Evolutionary conservation across 2,329 filamentous ascomycete genomes (phyloP), one percentile per base, ranked within the genome.

Genomic region (Fusarium sp.): DNA sequence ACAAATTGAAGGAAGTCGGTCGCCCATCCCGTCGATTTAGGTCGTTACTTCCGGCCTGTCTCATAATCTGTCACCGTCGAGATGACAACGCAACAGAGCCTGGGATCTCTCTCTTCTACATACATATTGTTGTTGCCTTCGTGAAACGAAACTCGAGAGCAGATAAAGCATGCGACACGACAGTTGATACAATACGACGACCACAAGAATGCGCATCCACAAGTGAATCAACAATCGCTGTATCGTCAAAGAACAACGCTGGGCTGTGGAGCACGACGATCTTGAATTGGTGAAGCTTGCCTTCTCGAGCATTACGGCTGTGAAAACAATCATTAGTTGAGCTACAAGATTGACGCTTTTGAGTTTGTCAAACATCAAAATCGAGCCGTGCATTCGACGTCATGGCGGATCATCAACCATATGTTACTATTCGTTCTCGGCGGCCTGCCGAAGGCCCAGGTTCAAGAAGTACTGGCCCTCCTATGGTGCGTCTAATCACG

Each of bases 381-480:
- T 40, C 42, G 45, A 52, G 42, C 44, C 23, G 38, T n/a, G 41
- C 37, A 58, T 59, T 61, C 51, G 28, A 47, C 55, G 49, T 33
- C 38, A 84, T 84, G 82, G 77, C 77, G 58, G 80, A 82, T 57
- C 77, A 80, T 45, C 79, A 80, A 62, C 81, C 84, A 16, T 88
- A 87, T 73, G 80, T 86, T 57, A 86, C 85, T 42, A 83, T 88
- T 71, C 82, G 83, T 72, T 83, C 85, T 56, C 80, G 84, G 72
- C 77, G 80, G 66, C 82, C 84, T 44, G 78, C 78, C 55, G 81
- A 84, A 67, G 79, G 77, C 31, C 79, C 78, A 72, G 84, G 83
- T 65, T 78, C 82, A 66, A 83, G 81, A 75, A 83, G 83, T 70
- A 79, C 80, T 49, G 83, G 84, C 12, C 53, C 63, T 73, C 83